phyloP scores from a whole-genome alignment of 1,284 basidiomycete species.

The Trametes pubescens region DNA sequence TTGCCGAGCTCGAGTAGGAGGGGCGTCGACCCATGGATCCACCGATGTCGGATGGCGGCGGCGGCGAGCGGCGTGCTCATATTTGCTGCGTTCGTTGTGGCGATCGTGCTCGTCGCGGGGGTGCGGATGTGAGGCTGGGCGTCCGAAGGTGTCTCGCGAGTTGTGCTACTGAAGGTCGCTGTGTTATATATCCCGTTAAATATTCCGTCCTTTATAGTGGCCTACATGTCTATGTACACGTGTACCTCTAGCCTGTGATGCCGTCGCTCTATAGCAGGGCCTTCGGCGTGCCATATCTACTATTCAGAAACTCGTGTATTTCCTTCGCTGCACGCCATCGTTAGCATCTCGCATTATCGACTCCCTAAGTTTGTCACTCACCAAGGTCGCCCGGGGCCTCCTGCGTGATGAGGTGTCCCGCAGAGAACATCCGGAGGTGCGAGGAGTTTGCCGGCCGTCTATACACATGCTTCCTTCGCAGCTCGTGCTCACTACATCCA shows the following conservation, averaged over 20 bases:
- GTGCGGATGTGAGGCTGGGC: constrained; percentile 16
- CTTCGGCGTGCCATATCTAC: constrained; percentile 20
- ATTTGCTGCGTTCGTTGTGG: constrained; percentile 46
- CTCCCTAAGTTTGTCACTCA: constrained; percentile 13
- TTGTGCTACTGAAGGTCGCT: not conserved
- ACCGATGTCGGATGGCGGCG: constrained; percentile 56
- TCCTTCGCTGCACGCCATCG: constrained; percentile 30
- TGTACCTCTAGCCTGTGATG: too few relatives aligned
- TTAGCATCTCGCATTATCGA: not conserved
- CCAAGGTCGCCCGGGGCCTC: constrained; percentile 39
- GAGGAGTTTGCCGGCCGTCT: constrained; percentile 63
- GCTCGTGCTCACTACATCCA: constrained; percentile 45
- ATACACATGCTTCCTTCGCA: constrained; percentile 61
- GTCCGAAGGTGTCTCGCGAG: not conserved
- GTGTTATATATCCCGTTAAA: not conserved
- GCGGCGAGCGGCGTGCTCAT: constrained; percentile 51
- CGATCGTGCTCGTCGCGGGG: constrained; percentile 46
- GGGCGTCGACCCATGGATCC: constrained; percentile 51
- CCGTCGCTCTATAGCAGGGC: constrained; percentile 13
- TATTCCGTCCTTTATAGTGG: not conserved
- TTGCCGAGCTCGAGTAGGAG: constrained; percentile 9
- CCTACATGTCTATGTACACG: not conserved
- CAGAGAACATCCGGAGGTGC: constrained; percentile 61
- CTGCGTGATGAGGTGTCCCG: constrained; percentile 61
- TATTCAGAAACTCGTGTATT: constrained; percentile 32